Evolutionary conservation across 73 alveolate species (phyloP), one percentile per base, ranked within the genome.

Genomic region (Uronychia setigera): DNA sequence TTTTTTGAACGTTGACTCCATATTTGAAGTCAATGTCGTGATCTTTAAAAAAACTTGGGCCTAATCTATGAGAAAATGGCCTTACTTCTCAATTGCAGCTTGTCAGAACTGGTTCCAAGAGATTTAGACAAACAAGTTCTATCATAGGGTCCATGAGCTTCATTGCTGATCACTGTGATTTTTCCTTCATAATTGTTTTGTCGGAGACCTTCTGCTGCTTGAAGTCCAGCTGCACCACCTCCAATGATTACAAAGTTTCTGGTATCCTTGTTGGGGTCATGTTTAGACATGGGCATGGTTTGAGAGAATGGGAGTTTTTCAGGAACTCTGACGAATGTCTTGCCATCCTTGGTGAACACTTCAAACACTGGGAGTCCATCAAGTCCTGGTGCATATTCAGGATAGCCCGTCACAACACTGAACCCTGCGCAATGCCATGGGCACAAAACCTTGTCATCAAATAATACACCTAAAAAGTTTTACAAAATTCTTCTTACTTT

Each of bases 341-440:
- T 83, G 9, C 98, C 98, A 80, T 93, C 94, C 78, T 89, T 85
- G 59, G 88, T 93, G 59, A 77, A 57, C 5, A 97, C 94, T 30
- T 84, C 89, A 88, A 83, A 97, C 11, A 88, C 91, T 32, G 98
- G 98, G 33, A 97, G 90, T 33, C 98, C 97, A 46, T 95, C 92
- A 34, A 94, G 32, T 32, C 95, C 96, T 1, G 99, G 99, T 30
- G 98, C 99, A 11, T 90, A 93, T 31, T 94, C 97, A 29, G 90
- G 89, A 46, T 59, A 93, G 33, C 99, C 99, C 79, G 92, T 91
- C 35, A 75, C 83, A 35, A 96, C 92, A 77, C 93, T 85, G 85
- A 97, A 97, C 32, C 93, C 95, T 14, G 99, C 99, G 59, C 88
- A 80, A 81, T 97, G 99, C 94, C 96, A 95, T 32, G 99, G 99